phyloP scores from a whole-genome alignment of 2,329 filamentous ascomycete genomes.

The Penicillium polonicum region DNA sequence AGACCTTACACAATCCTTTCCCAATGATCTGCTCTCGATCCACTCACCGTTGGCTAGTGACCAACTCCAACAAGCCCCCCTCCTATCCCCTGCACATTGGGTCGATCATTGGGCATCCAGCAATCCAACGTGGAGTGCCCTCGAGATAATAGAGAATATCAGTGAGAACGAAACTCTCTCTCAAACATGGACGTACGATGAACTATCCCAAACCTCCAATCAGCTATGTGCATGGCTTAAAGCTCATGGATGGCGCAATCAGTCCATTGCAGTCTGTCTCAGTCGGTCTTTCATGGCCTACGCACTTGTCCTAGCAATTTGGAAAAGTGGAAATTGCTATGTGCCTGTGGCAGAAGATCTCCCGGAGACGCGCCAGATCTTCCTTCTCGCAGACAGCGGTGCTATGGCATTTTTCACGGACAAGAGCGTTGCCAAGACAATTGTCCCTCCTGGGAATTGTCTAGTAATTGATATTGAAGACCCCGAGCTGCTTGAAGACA shows the following conservation, averaged over 20 bases:
- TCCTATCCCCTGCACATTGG: conserved; percentile 1
- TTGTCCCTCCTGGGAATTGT: conserved; percentile 1
- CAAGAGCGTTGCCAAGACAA: background rate
- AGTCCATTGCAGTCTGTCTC: conserved; percentile 2
- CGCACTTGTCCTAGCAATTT: conserved; percentile 11
- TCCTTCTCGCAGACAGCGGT: conserved; percentile 2
- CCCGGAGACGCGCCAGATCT: conserved; percentile 7
- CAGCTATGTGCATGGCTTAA: background rate
- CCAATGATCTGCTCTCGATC: background rate
- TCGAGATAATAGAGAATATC: conserved; percentile 1
- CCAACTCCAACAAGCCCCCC: background rate
- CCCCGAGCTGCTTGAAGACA: background rate
- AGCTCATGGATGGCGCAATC: background rate
- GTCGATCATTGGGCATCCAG: conserved; percentile 5
- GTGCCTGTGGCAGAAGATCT: conserved; percentile 15
- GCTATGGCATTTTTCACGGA: conserved; percentile 9
- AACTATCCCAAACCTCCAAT: background rate
- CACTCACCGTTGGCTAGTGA: background rate
- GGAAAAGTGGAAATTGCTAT: conserved; percentile 15
- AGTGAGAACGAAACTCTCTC: background rate
- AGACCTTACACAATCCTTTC: background rate
- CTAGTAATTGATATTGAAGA: conserved; percentile 1
- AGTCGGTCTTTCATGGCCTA: conserved; percentile 11
- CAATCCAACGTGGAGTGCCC: background rate
- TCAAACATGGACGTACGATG: conserved; percentile 1